Base-by-base conservation (phyloP, 1,139 yeast species). In the Scheffersomyces stambukii region DNA sequence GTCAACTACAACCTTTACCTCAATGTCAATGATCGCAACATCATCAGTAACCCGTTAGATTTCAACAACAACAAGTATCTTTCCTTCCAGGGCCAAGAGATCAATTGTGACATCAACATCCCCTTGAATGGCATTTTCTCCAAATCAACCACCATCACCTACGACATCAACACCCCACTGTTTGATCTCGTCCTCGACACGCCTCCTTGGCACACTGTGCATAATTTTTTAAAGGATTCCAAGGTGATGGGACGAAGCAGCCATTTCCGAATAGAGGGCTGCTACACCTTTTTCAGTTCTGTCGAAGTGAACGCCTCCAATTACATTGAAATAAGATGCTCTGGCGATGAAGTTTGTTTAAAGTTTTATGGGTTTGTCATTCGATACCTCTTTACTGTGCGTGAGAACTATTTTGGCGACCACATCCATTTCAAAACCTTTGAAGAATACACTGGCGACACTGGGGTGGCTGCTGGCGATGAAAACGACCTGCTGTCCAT, bases 391-490 rank as follows among this genome's bases (percentile, higher is more conserved):
- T 75, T 88, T 62, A 71, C 77, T n/a, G 65, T 91, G 28, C 71
- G 83, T 26, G 96, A 84, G 47, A 91, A 91, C 47, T 89, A 89
- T 50, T 83, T 91, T 54, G 98, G 97, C 4, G 94, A 85, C 30
- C 68, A 72, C 38, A 69, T 75, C n/a, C 88, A 81, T 43, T 91
- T 89, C 50, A 77, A 74, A 43, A 91, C 97, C 0, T 70, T 85
- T 32, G 93, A 86, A 41, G 98, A 91, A 51, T 86, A 78, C 42
- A 64, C 73, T 3, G 40, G 45, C 13, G 42, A 36, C n/a, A 32
- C 22, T 6, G 24, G 31, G 6, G 30, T 15, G n/a, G 14, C 28
- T 5, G 22, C 33, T 4, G 36, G 36, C 3, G 20, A 18, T 19
- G 32, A 25, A 10, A 31, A 26, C 17, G 14, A 10, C 10, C 18